Base-by-base conservation (phyloP, 2,329 filamentous ascomycete genomes). In the Fusarium pilosicola region DNA sequence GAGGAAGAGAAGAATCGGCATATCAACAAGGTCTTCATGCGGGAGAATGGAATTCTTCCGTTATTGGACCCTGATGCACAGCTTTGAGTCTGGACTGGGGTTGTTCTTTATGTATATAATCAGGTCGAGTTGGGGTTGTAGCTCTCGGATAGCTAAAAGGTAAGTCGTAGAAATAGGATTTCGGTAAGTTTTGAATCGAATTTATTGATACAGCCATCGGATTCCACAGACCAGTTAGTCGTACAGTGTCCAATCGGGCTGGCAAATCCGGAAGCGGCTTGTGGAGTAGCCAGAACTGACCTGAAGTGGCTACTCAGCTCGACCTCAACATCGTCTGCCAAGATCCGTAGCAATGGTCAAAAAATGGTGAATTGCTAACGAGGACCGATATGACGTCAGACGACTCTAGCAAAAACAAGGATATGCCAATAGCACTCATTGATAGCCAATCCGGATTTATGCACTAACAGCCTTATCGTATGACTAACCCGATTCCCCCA, bases 11-110 rank as follows among this genome's bases (percentile, higher is more conserved):
- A 70, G n/a, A 54, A 70, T 8, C 36, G 39, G 3, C 51, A 70
- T 6, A 70, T 70, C 13, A 70, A 70, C 24, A 70, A 58, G 36
- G 58, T 65, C 1, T 34, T 70, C 20, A 42, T 70, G 1, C 39
- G 65, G 2, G 39, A 70, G 20, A 48, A 24, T 9, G 22, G 32
- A 6, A 12, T 22, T 20, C 18, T 52, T 26, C 49, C 49, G 6
- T 22, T 51, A 8, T 20, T 24, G 12, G 30, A 34, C 14, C 30
- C 22, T 15, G 11, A 12, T 6, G n/a, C 48, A 24, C 30, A 24
- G 18, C n/a, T 52, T 36, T 52, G n/a, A 52, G 18, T 5, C n/a
- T 12, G 17, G n/a, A 26, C 22, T 36, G 32, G 7, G 18, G 6
- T 28, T 36, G 17, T 28, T 14, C 13, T 46, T 24, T 1, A 32